Percentiles rank a stretch among this genome's conserved stretches.
Conservation (phyloP, 2,329 filamentous ascomycete species). For the Lachnellula occidentalis region DNA sequence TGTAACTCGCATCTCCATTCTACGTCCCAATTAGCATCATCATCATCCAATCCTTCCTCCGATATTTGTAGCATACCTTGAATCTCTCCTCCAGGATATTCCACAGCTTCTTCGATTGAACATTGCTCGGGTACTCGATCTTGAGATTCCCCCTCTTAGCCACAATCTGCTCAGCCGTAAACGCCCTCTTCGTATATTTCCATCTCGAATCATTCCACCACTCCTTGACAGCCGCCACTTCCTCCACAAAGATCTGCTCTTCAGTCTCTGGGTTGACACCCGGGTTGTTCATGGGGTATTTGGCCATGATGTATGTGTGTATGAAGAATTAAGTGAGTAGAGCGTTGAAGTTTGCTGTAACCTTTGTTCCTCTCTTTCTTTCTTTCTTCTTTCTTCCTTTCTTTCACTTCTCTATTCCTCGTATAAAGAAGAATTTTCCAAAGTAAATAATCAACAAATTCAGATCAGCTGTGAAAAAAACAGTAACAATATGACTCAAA, state of each 20-base stretch:
- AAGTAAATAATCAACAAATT: too few relatives aligned
- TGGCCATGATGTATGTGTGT: conserved; percentile 21
- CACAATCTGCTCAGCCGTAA: conserved; percentile 95
- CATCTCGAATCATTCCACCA: conserved; percentile 95
- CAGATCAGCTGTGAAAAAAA: not conserved
- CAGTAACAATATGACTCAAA: not conserved
- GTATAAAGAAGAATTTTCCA: too few relatives aligned
- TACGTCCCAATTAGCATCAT: conserved; percentile 34
- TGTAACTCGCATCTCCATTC: conserved; percentile 83
- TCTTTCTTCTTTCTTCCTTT: too few relatives aligned
- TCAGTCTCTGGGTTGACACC: conserved; percentile 52
- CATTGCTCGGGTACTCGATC: conserved; percentile 87
- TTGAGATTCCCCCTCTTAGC: conserved; percentile 88
- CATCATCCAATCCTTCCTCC: conserved; percentile 5
- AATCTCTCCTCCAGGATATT: conserved; percentile 80
- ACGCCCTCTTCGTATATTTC: conserved; percentile 86
- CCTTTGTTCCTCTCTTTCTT: not conserved
- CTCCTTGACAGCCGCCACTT: conserved; percentile 82
- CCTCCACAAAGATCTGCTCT: conserved; percentile 55
- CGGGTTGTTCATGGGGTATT: conserved; percentile 52
- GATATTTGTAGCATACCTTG: conserved; percentile 48
- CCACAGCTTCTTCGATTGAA: conserved; percentile 92
- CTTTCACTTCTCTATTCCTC: too few relatives aligned
- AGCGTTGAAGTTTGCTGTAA: conserved; percentile 1
- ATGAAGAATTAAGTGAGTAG: conserved; percentile 15